phyloP scores from a whole-genome alignment of 2,329 filamentous ascomycete species.

The Chaetomiaceae sp. region DNA sequence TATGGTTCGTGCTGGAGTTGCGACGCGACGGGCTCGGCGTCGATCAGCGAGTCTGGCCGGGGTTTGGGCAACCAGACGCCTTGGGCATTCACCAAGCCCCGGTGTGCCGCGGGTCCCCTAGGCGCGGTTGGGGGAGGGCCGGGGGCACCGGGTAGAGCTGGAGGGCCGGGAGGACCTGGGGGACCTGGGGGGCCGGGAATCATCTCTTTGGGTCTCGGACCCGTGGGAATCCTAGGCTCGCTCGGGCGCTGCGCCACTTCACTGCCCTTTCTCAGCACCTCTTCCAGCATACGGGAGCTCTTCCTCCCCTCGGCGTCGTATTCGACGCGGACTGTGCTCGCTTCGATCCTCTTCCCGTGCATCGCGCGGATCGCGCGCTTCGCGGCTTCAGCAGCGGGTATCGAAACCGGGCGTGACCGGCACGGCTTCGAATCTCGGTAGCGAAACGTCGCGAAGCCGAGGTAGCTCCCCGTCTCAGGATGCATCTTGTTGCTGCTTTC shows the following conservation, averaged over 20 bases:
- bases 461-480: slow-evolving; percentile 85
- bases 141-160: too few species aligned
- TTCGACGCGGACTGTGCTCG: slow-evolving; percentile 71
- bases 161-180: too few species aligned
- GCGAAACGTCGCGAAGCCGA: slow-evolving; percentile 87
- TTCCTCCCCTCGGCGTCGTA: slow-evolving; percentile 83
- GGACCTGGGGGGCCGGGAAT: slow-evolving; percentile 56
- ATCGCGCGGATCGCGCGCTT: slow-evolving; percentile 71
- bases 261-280: slow-evolving; percentile 62
- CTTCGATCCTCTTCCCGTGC: slow-evolving; percentile 73
- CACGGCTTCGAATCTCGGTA: slow-evolving; percentile 67
- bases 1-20: slow-evolving; percentile 77
- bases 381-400: slow-evolving; percentile 73
- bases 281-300: slow-evolving; percentile 72
- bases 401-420: slow-evolving; percentile 44
- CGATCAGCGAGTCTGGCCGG: slow-evolving; percentile 50
- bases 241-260: slow-evolving; percentile 45
- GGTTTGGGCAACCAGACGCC: slow-evolving; percentile 38
- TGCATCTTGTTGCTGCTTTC: slow-evolving; percentile 93
- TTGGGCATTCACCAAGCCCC: slow-evolving; percentile 29
- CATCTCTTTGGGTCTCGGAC: slow-evolving; percentile 37
- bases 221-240: slow-evolving; percentile 26
- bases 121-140: slow-evolving; percentile 78
- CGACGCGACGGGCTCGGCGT: slow-evolving; percentile 58
- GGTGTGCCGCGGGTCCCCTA: slow-evolving; percentile 67